Evolutionary conservation across 768 basidiomycete species (phyloP), one percentile per base, ranked within the genome.

Genomic region (Boletus tomentosulus): DNA sequence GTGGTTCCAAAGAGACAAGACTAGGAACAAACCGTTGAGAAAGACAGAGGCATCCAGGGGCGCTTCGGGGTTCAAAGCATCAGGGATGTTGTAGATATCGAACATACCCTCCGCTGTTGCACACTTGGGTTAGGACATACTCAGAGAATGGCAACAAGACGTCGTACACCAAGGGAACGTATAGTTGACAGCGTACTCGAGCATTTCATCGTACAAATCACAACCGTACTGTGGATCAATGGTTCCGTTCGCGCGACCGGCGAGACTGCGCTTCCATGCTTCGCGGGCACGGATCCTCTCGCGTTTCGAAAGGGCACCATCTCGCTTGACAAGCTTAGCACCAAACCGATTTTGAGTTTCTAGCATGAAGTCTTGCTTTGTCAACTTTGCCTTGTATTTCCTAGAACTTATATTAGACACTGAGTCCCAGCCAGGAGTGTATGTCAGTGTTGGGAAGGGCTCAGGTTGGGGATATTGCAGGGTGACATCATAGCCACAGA

Each of bases 171-270:
- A 80, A 2, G 87, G 87, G 62, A 76, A 82, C 1, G 87, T 86
- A 62, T 76, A 88, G 62, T 89, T 90, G 54, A 82, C 48, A 15
- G 86, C 84, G 58, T 89, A 89, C 67, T 89, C 87, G 31, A 86
- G 61, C 68, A 84, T 78, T 71, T 85, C 81, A 53, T 83, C 79
- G 46, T 80, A 76, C 11, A 88, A 64, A 51, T 81, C 73, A 67
- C 88, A 89, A 6, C 83, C 82, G 44, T 85, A 86, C 83, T 81
- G 82, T 28, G 79, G 66, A 59, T 84, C 78, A 45, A 85, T 76
- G 2, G 79, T 80, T 9, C 77, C 83, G 57, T 82, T 82, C 1
- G 78, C 67, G 31, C 80, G 72, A 25, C 67, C 70, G 24, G 67
- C 70, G 13, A 84, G 68, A 64, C 77, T 75, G 46, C 81, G 73